Base-by-base conservation (phyloP, 345 rosid species). In the Litchi chinensis region DNA sequence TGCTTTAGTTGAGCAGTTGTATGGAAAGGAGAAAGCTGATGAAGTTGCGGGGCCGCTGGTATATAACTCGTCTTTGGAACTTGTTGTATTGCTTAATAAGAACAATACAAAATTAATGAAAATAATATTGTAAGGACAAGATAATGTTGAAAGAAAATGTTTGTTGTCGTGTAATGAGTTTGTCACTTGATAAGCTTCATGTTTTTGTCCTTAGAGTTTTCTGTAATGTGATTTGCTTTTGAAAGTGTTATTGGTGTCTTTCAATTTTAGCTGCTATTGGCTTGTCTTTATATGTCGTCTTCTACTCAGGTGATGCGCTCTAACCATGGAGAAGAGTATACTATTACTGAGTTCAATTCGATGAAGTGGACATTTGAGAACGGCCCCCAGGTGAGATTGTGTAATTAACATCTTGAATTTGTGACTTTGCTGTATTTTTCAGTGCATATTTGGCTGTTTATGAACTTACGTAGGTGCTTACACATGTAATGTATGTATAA, bases 1-100 rank as follows among this genome's bases (percentile, higher is more conserved):
- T 69, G 83, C 93, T 15, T 85, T 93, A 68, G 85, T 91, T 24
- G 94, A 92, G 77, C 91, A 89, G 77, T 81, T 96, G 87, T 93
- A 57, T 79, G 98, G 98, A 19, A 90, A 93, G 87, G 93, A 88
- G 59, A 92, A 86, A 84, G 95, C 94, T 75, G 84, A 78, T 66
- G 91, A 93, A 88, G 89, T 94, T 80, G 83, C 89, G 13, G 91
- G 89, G 59, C 90, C 92, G 43, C 70, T 95, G 96, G 98, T 95
- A 89, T n/a, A 10, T 21, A 28, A 48, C 76, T 57, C 69, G 3
- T 72, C 21, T 72, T 12, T 43, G 57, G 24, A 70, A 22, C 43
- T 48, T 62, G 8, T 46, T 46, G 1, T 2, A 46, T 7, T 46
- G 52, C 4, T 46, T 46, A 46, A 11, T 46, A 46, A 46, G 52